These are phyloP conservation scores for Posidonia australis DNA, from an alignment of 106 monocot genomes.

Conservation along the genomic window DNA sequence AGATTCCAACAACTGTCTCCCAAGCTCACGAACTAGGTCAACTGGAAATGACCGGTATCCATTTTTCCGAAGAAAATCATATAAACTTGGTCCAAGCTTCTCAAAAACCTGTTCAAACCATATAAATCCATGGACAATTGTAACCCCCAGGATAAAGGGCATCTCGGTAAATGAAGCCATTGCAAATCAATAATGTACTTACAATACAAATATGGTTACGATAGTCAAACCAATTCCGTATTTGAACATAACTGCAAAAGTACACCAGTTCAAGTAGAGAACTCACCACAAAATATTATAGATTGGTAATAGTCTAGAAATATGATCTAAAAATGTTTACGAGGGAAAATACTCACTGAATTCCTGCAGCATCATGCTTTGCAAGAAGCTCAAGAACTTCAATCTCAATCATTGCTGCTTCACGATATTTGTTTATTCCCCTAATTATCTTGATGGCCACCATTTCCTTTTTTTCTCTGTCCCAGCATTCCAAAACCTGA, in stretches of 20 bases:
- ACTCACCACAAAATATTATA: background rate
- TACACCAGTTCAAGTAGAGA: slow-evolving; percentile 18
- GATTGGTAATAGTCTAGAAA: background rate
- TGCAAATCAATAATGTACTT: slow-evolving; percentile 66
- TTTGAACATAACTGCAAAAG: slow-evolving; percentile 99
- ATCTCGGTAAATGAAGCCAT: slow-evolving; percentile 32
- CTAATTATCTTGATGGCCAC: slow-evolving; percentile 91
- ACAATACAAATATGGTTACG: slow-evolving; percentile 99
- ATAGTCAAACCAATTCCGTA: slow-evolving; percentile 99
- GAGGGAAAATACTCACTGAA: slow-evolving; percentile 21
- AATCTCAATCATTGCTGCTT: slow-evolving; percentile 93
- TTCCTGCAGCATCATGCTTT: slow-evolving; percentile 38
- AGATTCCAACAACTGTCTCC: slow-evolving; percentile 89
- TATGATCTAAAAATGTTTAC: background rate
- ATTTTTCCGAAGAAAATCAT: slow-evolving; percentile 98
- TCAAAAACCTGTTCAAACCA: slow-evolving; percentile 95
- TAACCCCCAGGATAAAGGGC: slow-evolving; percentile 27
- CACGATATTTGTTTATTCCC: slow-evolving; percentile 71
- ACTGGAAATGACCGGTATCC: slow-evolving; percentile 83
- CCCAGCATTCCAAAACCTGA: slow-evolving; percentile 96
- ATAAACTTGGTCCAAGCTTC: slow-evolving; percentile 99
- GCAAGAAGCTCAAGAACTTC: slow-evolving; percentile 73
- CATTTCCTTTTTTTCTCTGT: slow-evolving; percentile 86
- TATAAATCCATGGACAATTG: slow-evolving; percentile 46
- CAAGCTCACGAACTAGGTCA: slow-evolving; percentile 93